Conservation (phyloP, 768 basidiomycete genomes). For the Omphalotus guepiniiformis region DNA sequence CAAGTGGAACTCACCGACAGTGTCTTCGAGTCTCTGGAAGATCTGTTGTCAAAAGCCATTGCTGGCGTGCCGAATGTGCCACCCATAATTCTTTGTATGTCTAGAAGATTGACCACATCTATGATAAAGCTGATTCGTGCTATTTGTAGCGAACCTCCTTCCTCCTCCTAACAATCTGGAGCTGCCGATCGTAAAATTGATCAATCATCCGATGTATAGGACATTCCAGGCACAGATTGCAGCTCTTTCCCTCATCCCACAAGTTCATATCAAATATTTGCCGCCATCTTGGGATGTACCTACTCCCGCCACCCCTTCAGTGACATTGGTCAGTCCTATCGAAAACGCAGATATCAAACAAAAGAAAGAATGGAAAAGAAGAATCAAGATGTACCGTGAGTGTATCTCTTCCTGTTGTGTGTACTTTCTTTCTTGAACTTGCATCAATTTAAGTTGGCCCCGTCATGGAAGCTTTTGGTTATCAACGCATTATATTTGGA, state of each 20-base stretch:
- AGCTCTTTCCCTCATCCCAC: conserved; percentile 70
- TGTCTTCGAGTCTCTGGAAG: conserved; percentile 63
- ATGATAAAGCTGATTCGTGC: conserved; percentile 5
- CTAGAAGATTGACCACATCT: conserved; percentile 7
- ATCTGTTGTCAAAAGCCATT: conserved; percentile 62
- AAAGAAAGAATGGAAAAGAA: conserved; percentile 61
- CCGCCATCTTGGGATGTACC: conserved; percentile 73
- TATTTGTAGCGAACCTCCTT: conserved; percentile 61
- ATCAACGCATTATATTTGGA: conserved; percentile 78
- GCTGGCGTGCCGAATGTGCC: conserved; percentile 39
- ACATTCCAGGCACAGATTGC: conserved; percentile 71
- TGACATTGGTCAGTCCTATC: conserved; percentile 32
- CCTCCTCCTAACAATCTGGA: conserved; percentile 74
- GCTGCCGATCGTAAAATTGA: conserved; percentile 71
- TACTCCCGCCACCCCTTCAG: conserved; percentile 44
- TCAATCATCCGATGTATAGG: conserved; percentile 71
- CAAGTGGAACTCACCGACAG: conserved; percentile 49
- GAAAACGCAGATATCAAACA: conserved; percentile 42
- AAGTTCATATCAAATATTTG: conserved; percentile 66
- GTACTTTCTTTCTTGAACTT: background rate
- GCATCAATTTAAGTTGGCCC: conserved; percentile 55
- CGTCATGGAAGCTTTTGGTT: conserved; percentile 82
- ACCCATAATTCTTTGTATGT: conserved; percentile 67
- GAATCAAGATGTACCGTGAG: conserved; percentile 85
- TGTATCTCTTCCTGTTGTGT: conserved; percentile 17